Evolutionary conservation across 441 rosid species (phyloP).

Genomic region (Metrosideros polymorpha): DNA sequence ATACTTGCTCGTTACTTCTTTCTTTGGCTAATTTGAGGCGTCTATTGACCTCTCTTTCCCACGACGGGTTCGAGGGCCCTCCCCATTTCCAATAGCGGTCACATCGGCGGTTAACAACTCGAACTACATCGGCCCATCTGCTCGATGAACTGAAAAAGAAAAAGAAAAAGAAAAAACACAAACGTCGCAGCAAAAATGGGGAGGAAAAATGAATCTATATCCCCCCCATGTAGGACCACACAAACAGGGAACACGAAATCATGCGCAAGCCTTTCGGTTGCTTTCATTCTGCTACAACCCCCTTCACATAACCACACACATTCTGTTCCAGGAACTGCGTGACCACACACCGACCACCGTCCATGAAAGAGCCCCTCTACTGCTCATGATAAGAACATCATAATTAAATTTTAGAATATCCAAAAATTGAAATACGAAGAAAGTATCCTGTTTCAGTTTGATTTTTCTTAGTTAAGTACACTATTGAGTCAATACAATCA

Average conservation of each 20-base stretch:
- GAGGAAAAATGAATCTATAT: neutral
- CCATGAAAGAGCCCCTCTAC: neutral
- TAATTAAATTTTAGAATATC: neutral
- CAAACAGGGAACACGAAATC: neutral
- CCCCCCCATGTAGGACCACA: neutral
- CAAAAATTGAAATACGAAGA: too few relatives aligned
- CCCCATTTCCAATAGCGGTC: neutral
- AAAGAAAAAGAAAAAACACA: neutral
- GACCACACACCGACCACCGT: neutral
- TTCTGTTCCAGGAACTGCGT: neutral
- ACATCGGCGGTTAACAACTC: neutral
- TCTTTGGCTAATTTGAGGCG: neutral
- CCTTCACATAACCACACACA: neutral
- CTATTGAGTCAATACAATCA: too few relatives aligned
- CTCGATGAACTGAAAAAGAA: neutral
- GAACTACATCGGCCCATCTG: neutral
- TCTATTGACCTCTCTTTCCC: neutral
- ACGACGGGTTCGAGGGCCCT: neutral
- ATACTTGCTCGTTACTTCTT: neutral
- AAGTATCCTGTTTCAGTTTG: too few relatives aligned
- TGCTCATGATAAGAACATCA: too few relatives aligned
- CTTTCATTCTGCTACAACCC: neutral
- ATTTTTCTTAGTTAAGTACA: too few relatives aligned
- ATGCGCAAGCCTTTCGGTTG: neutral
- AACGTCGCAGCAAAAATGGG: neutral